Evolutionary conservation across 1,139 yeast species (phyloP), one percentile per base, ranked within the genome.

Genomic region (Geotrichum australiense): DNA sequence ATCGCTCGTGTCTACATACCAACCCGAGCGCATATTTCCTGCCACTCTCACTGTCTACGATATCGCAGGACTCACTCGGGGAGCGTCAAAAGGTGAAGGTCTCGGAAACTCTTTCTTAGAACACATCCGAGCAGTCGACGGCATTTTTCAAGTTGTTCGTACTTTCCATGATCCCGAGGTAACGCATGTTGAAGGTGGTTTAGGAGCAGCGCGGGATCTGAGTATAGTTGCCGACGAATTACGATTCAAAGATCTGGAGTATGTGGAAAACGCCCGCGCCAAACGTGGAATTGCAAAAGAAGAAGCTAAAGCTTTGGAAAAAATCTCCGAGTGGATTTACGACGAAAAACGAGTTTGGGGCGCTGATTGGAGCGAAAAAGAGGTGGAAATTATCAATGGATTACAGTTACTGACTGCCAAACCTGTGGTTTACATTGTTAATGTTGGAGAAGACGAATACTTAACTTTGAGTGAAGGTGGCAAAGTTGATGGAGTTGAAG

Each of bases 81-180:
- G 96, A 64, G 96, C 96, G 38, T 80, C 86, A 49, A 80, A 87
- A 44, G 96, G 96, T 67, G 96, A 87, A 68, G 96, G 96, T 61
- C 76, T 89, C 57, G 97, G 97, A 65, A 87, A 89, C 68, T 91
- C 93, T 54, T 89, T 89, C 76, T 78, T 89, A 66, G 82, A 95
- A 54, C 89, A 87, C 65, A 87, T 87, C 57, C 76, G 97, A 68
- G 87, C 96, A 32, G 96, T 87, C 46, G 97, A 89, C 71, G 94
- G 96, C 51, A 78, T 89, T 57, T 87, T 82, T 71, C 97, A 87
- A 69, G 94, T 87, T 53, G 96, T 87, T 42, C 80, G 97, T 69
- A 82, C 91, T 65, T 87, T 87, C 58, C 95, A 87, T 58, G 96
- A 86, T 62, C 85, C 94, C 33, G 96, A 87, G 55, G 86, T 87